Conservation (phyloP, 306 rosid genomes). For the Arachis hypogaea region DNA sequence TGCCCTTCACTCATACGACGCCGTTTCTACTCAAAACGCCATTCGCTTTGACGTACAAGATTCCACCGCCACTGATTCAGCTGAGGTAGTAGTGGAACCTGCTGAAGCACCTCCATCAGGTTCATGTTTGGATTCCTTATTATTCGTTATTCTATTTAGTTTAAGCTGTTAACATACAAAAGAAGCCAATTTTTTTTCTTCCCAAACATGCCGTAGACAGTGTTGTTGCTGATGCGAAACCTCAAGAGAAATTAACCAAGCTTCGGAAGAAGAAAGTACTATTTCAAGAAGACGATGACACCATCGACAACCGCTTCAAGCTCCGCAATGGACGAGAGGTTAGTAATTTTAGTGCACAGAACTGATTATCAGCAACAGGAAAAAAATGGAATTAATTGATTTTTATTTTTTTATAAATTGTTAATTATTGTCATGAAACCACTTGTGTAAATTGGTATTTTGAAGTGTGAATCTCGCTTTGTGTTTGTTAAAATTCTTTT, state of each 20-base stretch:
- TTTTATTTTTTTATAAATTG: no score
- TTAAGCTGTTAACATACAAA: not conserved
- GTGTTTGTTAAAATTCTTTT: not conserved
- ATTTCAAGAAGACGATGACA: constrained; percentile 47
- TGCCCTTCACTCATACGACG: constrained; percentile 12
- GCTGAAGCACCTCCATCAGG: not conserved
- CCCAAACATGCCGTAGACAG: not conserved
- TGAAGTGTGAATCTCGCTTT: not conserved
- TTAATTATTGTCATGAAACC: no score
- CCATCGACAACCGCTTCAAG: constrained; percentile 66
- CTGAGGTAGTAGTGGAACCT: no score
- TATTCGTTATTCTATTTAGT: no score
- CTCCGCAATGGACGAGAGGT: constrained; percentile 90
- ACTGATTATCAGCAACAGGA: no score
- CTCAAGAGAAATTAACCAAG: constrained; percentile 42
- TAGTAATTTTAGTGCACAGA: not conserved
- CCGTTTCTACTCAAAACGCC: constrained; percentile 35
- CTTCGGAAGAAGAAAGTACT: constrained; percentile 57
- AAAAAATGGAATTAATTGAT: no score
- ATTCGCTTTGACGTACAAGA: not conserved
- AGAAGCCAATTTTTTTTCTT: no score
- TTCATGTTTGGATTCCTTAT: not conserved
- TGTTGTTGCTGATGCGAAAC: not conserved
- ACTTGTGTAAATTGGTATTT: no score
- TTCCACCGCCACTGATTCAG: not conserved